phyloP scores from a whole-genome alignment of 169 alveolate genomes.

The Plasmodium reichenowi region DNA sequence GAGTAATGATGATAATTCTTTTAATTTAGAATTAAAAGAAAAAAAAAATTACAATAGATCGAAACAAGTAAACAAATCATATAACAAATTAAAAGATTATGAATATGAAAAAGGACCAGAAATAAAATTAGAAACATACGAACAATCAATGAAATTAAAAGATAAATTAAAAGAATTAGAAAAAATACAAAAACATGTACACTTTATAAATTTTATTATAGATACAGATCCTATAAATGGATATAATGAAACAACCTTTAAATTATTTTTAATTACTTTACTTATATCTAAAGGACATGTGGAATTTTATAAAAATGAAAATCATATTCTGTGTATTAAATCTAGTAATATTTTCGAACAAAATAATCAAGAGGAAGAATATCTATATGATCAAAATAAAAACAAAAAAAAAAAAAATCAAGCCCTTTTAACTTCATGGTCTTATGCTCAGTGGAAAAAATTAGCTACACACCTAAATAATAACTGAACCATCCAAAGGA shows the following conservation, averaged over 20 bases:
- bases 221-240: slow-evolving; percentile 83
- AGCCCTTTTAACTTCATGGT: slow-evolving; percentile 69
- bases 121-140: slow-evolving; percentile 58
- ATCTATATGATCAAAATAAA: not conserved
- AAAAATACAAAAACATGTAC: slow-evolving; percentile 20
- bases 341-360: slow-evolving; percentile 7
- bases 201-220: slow-evolving; percentile 82
- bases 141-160: slow-evolving; percentile 70
- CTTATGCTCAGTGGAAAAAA: slow-evolving; percentile 45
- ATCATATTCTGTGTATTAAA: slow-evolving; percentile 31
- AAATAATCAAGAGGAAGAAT: not conserved
- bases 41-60: slow-evolving; percentile 15
- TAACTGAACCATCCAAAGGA: not conserved
- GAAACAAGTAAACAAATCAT: slow-evolving; percentile 9
- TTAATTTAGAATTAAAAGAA: slow-evolving; percentile 30
- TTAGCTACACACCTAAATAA: slow-evolving; percentile 3
- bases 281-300: slow-evolving; percentile 81
- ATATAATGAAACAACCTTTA: slow-evolving; percentile 82
- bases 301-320: slow-evolving; percentile 59
- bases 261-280: slow-evolving; percentile 80
- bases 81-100: slow-evolving; percentile 51
- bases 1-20: not conserved
- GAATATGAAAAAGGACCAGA: slow-evolving; percentile 32
- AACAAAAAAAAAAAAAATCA: slow-evolving; percentile 29
- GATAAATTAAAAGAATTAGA: slow-evolving; percentile 37